Percentiles rank a stretch among this genome's conserved stretches.
These are phyloP conservation scores for Gautieria morchelliformis DNA, from an alignment of 768 basidiomycete species.

Conservation along the genomic window DNA sequence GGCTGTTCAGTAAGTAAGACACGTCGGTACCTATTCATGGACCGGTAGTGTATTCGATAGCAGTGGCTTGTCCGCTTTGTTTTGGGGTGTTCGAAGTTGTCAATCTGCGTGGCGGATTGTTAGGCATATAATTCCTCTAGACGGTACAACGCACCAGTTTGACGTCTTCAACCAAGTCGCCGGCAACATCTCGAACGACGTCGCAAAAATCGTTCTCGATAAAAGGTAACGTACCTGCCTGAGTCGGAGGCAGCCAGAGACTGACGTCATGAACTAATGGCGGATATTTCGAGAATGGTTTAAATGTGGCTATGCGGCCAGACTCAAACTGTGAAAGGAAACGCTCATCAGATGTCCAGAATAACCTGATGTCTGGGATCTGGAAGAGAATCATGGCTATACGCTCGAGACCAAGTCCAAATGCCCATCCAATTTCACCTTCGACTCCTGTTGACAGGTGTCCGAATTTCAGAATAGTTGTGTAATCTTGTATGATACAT, in stretches of 20 bases:
- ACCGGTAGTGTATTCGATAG: slow-evolving; percentile 89
- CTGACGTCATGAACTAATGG: slow-evolving; percentile 90
- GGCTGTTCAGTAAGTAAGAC: neutral
- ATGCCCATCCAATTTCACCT: slow-evolving; percentile 93
- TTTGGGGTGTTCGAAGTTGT: slow-evolving; percentile 85
- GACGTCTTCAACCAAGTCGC: slow-evolving; percentile 88
- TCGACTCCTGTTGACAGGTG: slow-evolving; percentile 44
- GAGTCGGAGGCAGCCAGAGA: slow-evolving; percentile 67
- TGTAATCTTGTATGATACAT: slow-evolving; percentile 21
- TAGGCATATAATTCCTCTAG: neutral
- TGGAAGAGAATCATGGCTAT: slow-evolving; percentile 97
- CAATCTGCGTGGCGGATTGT: slow-evolving; percentile 49
- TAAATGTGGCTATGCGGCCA: slow-evolving; percentile 73
- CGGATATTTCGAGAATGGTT: slow-evolving; percentile 88
- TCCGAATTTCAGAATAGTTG: neutral
- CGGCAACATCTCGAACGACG: slow-evolving; percentile 83
- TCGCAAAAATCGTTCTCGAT: slow-evolving; percentile 99
- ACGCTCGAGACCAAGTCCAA: slow-evolving; percentile 92
- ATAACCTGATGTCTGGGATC: slow-evolving; percentile 95
- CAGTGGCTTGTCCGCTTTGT: slow-evolving; percentile 71
- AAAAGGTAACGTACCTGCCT: slow-evolving; percentile 30
- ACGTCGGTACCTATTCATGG: slow-evolving; percentile 77
- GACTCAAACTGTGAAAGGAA: slow-evolving; percentile 81
- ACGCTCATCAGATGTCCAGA: slow-evolving; percentile 87
- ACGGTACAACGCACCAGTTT: slow-evolving; percentile 46